Conservation (phyloP, 2,329 filamentous ascomycete species). For the Microsporum audouinii region DNA sequence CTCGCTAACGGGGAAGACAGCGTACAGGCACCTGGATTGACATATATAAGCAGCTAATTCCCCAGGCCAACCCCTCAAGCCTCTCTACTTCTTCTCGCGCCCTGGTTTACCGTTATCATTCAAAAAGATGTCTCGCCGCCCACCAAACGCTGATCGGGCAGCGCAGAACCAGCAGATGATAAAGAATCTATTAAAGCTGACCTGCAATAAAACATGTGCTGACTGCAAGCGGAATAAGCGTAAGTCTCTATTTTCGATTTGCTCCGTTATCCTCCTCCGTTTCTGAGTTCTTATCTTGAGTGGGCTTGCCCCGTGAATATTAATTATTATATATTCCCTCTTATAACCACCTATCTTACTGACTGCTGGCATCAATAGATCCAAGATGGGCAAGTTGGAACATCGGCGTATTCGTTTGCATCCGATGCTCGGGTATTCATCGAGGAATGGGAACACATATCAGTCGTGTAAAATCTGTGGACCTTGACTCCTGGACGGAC, state of each 20-base stretch:
- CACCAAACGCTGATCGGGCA: conserved; percentile 67
- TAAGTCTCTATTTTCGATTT: conserved; percentile 36
- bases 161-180: conserved; percentile 89
- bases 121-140: conserved; percentile 10
- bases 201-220: conserved; percentile 90
- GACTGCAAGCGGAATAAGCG: conserved; percentile 99
- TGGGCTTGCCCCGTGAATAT: neutral
- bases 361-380: conserved; percentile 43
- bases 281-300: neutral
- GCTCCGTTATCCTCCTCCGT: neutral
- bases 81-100: neutral
- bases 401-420: conserved; percentile 91
- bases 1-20: neutral
- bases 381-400: conserved; percentile 99
- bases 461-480: conserved; percentile 93
- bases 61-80: neutral
- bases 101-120: neutral
- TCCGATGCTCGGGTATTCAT: conserved; percentile 96
- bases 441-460: conserved; percentile 98
- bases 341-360: neutral
- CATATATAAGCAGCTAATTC: neutral
- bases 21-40: neutral
- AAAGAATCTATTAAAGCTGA: conserved; percentile 88
- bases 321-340: neutral
- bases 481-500: conserved; percentile 96